A percentile compares a stretch with the other conserved stretches of the same genome.
phyloP scores from a whole-genome alignment of 1,139 yeast genomes.

The Yarrowia galli region DNA sequence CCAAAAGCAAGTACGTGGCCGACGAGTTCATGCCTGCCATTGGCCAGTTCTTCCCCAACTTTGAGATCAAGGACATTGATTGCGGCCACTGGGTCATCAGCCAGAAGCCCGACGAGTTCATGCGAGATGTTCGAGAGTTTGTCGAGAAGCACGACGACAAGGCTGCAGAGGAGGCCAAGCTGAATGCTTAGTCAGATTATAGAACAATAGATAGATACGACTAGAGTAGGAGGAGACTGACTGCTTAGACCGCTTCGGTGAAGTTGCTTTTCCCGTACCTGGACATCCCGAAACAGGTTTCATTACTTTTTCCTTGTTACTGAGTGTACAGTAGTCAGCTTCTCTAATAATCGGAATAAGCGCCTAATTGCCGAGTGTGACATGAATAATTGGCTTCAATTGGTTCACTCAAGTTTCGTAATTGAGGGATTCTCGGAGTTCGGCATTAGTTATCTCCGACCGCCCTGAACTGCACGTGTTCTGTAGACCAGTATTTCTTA shows the following conservation, averaged over 20 bases:
- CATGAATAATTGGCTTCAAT: neutral
- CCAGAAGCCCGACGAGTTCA: conserved; percentile 75
- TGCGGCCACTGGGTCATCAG: conserved; percentile 93
- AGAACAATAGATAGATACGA: conserved; percentile 4
- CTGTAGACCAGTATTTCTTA: no score
- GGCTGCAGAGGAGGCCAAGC: conserved; percentile 20
- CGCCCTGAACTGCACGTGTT: neutral
- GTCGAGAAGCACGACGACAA: conserved; percentile 34
- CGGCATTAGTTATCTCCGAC: no score
- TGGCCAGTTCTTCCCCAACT: conserved; percentile 80
- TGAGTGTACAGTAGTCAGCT: no score
- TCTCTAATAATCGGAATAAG: no score
- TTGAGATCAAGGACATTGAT: conserved; percentile 74
- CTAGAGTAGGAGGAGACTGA: no score
- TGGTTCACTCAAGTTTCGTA: no score
- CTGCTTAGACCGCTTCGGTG: no score
- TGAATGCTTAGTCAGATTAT: neutral
- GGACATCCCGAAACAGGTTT: no score
- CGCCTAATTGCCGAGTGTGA: no score
- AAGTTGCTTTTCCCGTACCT: no score
- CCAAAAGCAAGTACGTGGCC: conserved; percentile 77
- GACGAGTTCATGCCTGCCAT: conserved; percentile 82
- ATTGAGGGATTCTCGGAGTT: no score
- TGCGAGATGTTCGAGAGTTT: conserved; percentile 31
- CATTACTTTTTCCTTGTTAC: no score